These are phyloP conservation scores for Calonectria crousiana DNA, from an alignment of 2,329 filamentous ascomycete genomes.

Conservation along the genomic window DNA sequence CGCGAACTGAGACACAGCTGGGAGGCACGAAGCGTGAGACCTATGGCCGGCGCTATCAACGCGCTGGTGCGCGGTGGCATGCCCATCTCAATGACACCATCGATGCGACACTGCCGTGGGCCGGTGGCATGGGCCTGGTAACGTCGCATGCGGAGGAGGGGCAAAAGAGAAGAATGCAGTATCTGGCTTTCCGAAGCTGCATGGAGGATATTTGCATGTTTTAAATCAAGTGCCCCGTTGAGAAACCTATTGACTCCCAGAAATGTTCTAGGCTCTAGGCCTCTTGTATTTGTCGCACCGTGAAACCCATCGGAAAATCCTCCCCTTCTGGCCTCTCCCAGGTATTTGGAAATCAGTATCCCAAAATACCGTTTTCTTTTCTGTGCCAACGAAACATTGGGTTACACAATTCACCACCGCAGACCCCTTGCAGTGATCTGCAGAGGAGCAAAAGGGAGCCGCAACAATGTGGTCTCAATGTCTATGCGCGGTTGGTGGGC, in stretches of 20 bases:
- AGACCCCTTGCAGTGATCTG: conserved; percentile 5
- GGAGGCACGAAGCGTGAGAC: conserved; percentile 4
- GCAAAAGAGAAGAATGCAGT: background rate
- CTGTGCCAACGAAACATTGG: background rate
- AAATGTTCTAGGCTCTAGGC: conserved; percentile 7
- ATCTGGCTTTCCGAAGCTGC: background rate
- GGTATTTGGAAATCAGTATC: background rate
- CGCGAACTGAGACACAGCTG: conserved; percentile 1
- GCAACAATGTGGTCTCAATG: background rate
- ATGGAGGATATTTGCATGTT: background rate
- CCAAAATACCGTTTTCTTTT: background rate
- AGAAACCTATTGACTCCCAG: background rate
- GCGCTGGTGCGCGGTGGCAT: conserved; percentile 6
- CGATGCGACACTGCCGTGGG: background rate
- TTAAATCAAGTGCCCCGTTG: background rate
- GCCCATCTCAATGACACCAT: conserved; percentile 6
- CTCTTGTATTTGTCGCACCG: background rate
- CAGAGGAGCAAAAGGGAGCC: background rate
- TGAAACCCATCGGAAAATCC: background rate
- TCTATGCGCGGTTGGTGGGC: background rate
- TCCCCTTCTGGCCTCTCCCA: background rate
- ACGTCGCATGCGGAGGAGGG: background rate
- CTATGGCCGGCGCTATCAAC: background rate
- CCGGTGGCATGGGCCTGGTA: background rate
- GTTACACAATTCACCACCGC: background rate